A percentile compares a stretch with the other conserved stretches of the same genome.
These are phyloP conservation scores for Malassezia yamatoensis DNA, from an alignment of 1,284 basidiomycete species.

Conservation along the genomic window DNA sequence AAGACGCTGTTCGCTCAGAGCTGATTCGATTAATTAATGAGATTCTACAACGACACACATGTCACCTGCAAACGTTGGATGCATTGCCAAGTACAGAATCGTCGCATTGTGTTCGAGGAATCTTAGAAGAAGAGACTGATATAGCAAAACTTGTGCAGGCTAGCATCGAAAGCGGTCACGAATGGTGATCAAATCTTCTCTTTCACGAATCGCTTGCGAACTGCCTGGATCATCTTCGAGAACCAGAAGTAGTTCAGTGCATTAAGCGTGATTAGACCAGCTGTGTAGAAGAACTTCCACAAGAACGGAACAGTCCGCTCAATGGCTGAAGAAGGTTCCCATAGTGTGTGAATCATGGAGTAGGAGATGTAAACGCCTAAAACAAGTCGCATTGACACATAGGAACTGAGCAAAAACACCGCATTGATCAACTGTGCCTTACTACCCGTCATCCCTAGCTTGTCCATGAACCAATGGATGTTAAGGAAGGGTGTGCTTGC, in stretches of 20 bases:
- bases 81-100: not conserved
- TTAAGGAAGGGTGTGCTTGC: slow-evolving; percentile 49
- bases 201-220: slow-evolving; percentile 43
- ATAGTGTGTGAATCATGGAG: slow-evolving; percentile 16
- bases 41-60: not conserved
- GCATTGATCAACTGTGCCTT: slow-evolving; percentile 47
- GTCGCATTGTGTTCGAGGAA: slow-evolving; percentile 16
- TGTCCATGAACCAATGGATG: slow-evolving; percentile 50
- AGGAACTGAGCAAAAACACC: slow-evolving; percentile 38
- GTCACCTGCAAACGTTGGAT: not conserved
- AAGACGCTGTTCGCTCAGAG: not conserved
- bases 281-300: slow-evolving; percentile 27
- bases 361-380: slow-evolving; percentile 39
- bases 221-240: slow-evolving; percentile 40
- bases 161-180: slow-evolving; percentile 15
- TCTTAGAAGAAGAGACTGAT: slow-evolving; percentile 22
- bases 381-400: slow-evolving; percentile 44
- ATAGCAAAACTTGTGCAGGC: slow-evolving; percentile 19
- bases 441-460: slow-evolving; percentile 47
- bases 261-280: slow-evolving; percentile 35
- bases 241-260: slow-evolving; percentile 50
- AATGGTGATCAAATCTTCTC: slow-evolving; percentile 20
- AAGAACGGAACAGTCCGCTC: slow-evolving; percentile 10
- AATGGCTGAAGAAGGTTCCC: not conserved
- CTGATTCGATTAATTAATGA: not conserved